Evolutionary conservation across 768 basidiomycete genomes (phyloP).

Genomic region (Podaxis sp.): DNA sequence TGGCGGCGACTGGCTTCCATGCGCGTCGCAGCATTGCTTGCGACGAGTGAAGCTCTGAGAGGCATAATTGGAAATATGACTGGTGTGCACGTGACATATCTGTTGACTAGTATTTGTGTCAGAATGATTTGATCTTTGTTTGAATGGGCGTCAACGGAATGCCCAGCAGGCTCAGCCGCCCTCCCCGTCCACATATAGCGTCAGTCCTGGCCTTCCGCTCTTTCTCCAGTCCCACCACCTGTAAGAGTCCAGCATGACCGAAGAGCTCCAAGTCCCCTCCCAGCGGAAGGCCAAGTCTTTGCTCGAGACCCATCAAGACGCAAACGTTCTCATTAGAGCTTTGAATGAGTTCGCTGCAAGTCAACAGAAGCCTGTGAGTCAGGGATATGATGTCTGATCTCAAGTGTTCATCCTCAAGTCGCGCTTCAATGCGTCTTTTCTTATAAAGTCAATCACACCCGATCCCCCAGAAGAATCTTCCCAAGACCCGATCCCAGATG

Average conservation of each 20-base stretch:
- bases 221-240: slow-evolving; percentile 2
- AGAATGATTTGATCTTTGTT: neutral
- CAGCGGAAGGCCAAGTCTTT: slow-evolving; percentile 7
- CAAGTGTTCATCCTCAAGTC: slow-evolving; percentile 12
- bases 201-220: neutral
- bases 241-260: slow-evolving; percentile 11
- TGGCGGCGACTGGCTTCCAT: slow-evolving; percentile 68
- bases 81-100: slow-evolving; percentile 1
- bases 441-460: neutral
- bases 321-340: slow-evolving; percentile 1
- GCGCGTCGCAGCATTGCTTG: slow-evolving; percentile 56
- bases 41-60: neutral
- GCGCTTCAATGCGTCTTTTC: neutral
- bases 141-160: neutral
- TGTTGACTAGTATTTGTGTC: neutral
- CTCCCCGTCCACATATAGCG: neutral
- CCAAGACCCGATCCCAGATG: neutral
- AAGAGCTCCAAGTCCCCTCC: neutral
- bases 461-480: neutral
- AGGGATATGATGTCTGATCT: slow-evolving; percentile 12
- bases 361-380: slow-evolving; percentile 14
- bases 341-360: slow-evolving; percentile 10
- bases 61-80: neutral
- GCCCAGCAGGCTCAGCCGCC: neutral
- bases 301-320: slow-evolving; percentile 7